Evolutionary conservation across 2,329 filamentous ascomycete species (phyloP), one percentile per base, ranked within the genome.

Genomic region (Pyricularia sp.): DNA sequence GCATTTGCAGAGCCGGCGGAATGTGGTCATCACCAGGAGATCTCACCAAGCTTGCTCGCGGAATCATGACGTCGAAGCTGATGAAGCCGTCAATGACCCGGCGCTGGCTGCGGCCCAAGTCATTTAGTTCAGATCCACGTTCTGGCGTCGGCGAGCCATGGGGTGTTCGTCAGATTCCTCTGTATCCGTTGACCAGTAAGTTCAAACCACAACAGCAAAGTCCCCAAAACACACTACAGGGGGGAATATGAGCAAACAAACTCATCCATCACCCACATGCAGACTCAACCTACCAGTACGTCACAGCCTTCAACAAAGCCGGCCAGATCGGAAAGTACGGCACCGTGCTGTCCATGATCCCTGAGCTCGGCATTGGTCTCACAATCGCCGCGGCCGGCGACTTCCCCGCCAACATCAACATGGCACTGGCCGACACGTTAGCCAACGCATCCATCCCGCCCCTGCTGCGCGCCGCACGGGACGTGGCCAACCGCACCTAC

Each of bases 291-390:
- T 74, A 74, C 70, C 72, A 74, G 30, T 71, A 69, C 68, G 69
- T 77, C 6, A 77, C 77, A 65, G 76, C 75, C 10, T 78, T 76
- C 73, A 78, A 78, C 71, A 79, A 79, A 69, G 73, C 74, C 6
- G 77, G 77, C 63, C 74, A 71, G 63, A 68, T 78, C 28, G 77
- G 77, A 6, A 70, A 72, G 42, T 79, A 79, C 71, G 76, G 71
- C 59, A 66, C 72, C 2, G 71, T 78, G 11, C 68, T 78, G 12
- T 74, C 76, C 10, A 36, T 79, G 64, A 75, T 78, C 28, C 77
- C 77, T 9, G 77, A 78, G 61, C 75, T 78, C 66, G 73, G 77
- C 70, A 74, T 79, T 30, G 77, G 77, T 66, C 76, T 78, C 72
- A 72, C 72, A 33, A 70, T 79, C 69, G 67, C 77, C 58, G 72